These are phyloP conservation scores for Vitis hybrid DNA, from an alignment of 177 flowering plant genomes.

Conservation along the genomic window DNA sequence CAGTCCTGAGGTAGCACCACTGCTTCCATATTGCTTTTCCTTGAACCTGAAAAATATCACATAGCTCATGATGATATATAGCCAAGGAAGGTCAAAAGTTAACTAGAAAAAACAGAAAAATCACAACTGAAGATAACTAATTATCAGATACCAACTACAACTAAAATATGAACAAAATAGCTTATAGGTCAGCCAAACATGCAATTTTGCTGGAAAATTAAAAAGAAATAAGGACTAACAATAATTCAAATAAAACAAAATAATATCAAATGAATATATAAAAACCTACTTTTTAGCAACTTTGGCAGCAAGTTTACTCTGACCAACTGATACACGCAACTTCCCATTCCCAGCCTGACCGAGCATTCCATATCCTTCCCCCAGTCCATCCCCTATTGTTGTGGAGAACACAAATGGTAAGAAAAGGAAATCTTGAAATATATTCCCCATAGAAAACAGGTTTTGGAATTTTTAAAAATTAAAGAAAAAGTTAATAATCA, in stretches of 20 bases:
- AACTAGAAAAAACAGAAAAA: neutral
- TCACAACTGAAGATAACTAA: neutral
- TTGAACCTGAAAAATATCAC: conserved; percentile 61
- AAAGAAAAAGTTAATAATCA: neutral
- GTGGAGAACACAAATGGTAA: conserved; percentile 13
- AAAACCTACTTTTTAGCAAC: conserved; percentile 84
- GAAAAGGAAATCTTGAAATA: neutral
- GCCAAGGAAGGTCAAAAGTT: neutral
- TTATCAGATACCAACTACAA: too few relatives aligned
- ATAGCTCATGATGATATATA: neutral
- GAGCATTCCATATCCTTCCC: conserved; percentile 99
- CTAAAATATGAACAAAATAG: too few relatives aligned
- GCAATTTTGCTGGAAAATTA: neutral
- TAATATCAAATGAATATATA: neutral
- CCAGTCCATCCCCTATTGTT: conserved; percentile 88
- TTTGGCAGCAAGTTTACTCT: conserved; percentile 92
- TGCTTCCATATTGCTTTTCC: conserved; percentile 81
- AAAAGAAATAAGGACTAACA: neutral
- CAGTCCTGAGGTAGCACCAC: conserved; percentile 92
- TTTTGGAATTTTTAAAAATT: neutral
- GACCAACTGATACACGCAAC: conserved; percentile 87
- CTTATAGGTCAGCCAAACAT: too few relatives aligned
- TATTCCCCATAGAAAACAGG: neutral
- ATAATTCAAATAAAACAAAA: neutral
- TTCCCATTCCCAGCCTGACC: conserved; percentile 99